Base-by-base conservation (phyloP, 2,329 filamentous ascomycete species). In the Aspergillus versicolor region DNA sequence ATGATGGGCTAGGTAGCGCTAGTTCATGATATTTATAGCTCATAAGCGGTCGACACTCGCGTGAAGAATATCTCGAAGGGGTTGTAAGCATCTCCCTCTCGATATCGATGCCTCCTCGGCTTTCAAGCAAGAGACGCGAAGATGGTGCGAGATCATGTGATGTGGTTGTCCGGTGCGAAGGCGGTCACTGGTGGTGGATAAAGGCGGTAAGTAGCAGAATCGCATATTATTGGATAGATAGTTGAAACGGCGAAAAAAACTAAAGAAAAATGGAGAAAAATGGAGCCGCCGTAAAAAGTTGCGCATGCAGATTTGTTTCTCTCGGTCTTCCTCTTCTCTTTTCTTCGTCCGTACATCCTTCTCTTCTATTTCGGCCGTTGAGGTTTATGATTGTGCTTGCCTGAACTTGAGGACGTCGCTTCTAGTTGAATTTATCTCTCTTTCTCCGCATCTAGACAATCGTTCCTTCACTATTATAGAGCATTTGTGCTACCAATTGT, bases 1-100 rank as follows among this genome's bases (percentile, higher is more conserved):
- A 88, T 88, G 55, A 52, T 73, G 70, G 65, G 67, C 68, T 47
- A 59, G 48, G 30, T 15, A 22, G 15, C 60, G 56, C 50, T 61
- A 52, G 62, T 65, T 69, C 63, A 60, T 68, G 41, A n/a, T 47
- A 24, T 13, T 22, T n/a, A 7, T 27, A 43, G 4, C 42, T 19
- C 4, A 9, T 12, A 34, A 21, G 8, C 13, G 22, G 34, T 11
- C 38, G 43, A 40, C 19, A 42, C 6, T 9, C 9, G 27, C 7
- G 17, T 34, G 13, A 5, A 30, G 30, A n/a, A 34, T 19, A 30
- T 5, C 43, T 32, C 27, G 42, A 41, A 45, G 30, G 5, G 40
- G 32, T 44, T 22, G 51, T 47, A 34, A 46, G 17, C 17, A 50
- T 47, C 52, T 47, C 41, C 17, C 52, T 45, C 17, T 22, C 54